Base-by-base conservation (phyloP, 148 eudicot genomes). In the Fagopyrum homotropicum region DNA sequence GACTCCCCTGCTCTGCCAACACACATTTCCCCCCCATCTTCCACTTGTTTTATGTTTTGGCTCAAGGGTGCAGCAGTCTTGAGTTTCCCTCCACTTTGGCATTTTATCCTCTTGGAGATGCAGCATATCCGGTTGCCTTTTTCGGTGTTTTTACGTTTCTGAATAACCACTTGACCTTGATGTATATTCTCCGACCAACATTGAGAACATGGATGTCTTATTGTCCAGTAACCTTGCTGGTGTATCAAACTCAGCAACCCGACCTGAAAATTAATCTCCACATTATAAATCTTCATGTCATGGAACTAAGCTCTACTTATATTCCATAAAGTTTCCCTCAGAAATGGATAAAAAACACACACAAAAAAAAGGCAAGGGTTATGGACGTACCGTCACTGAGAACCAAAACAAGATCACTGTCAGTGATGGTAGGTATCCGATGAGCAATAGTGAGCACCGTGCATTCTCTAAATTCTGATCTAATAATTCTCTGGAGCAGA, bases 361-460 rank as follows among this genome's bases (percentile, higher is more conserved):
- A 35, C 44, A 55, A 4, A n/a, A 16, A 69, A 26, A n/a, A 76
- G 45, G 52, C 12, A 48, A 76, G 48, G 55, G 12, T 76, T 52
- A 5, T 10, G 68, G 72, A 77, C 88, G 22, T 64, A 92, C 98
- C 98, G 72, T 93, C 98, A 85, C 97, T 89, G 82, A 93, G 98
- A 76, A 94, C 98, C 85, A 94, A 85, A 77, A 94, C 98, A 56
- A 84, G 87, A 86, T 94, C 98, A 61, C 97, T 90, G 82, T 94
- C 98, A 79, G 92, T 94, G 80, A 94, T 89, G 29, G 98, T 94
- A 22, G 98, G 98, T 60, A 94, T 94, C 47, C 98, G 86, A 79
- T 94, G 98, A 61, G 98, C 98, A 69, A 94, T 90, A 19, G 97
- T 94, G 76, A 87, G 88, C 30, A 93, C 97, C 17, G 98, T 93